Conservation (phyloP, 805 yeast genomes). For the Middelhovenomyces tepae region DNA sequence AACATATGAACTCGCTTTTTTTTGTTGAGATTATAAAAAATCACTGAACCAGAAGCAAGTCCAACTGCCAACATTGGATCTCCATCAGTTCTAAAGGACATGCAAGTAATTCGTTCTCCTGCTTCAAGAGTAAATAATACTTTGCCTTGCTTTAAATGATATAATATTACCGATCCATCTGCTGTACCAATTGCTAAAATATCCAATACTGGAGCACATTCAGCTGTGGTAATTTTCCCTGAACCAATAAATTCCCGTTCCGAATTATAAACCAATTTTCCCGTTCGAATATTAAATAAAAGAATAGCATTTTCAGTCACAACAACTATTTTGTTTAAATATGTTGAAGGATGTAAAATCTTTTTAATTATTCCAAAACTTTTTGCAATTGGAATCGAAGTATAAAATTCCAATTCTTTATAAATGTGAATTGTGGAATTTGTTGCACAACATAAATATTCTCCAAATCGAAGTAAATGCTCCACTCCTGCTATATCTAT, state of each 20-base stretch:
- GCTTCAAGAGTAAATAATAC: slow-evolving; percentile 39
- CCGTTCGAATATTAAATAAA: slow-evolving; percentile 69
- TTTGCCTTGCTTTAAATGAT: slow-evolving; percentile 58
- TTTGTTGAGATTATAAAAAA: slow-evolving; percentile 72
- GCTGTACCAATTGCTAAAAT: slow-evolving; percentile 68
- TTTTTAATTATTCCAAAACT: slow-evolving; percentile 66
- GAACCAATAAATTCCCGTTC: slow-evolving; percentile 36
- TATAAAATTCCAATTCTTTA: slow-evolving; percentile 57
- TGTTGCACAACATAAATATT: slow-evolving; percentile 55
- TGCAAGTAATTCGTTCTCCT: slow-evolving; percentile 37
- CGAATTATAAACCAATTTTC: slow-evolving; percentile 55
- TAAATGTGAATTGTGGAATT: slow-evolving; percentile 43
- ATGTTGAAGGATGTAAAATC: slow-evolving; percentile 78
- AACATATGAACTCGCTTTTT: slow-evolving; percentile 68
- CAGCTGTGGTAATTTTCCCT: slow-evolving; percentile 57
- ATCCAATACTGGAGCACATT: slow-evolving; percentile 81
- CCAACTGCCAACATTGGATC: slow-evolving; percentile 75
- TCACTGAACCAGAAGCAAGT: slow-evolving; percentile 68
- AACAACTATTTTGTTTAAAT: slow-evolving; percentile 77
- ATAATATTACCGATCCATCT: slow-evolving; percentile 56
- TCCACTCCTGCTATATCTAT: slow-evolving; percentile 29
- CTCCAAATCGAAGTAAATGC: slow-evolving; percentile 53
- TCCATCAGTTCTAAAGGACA: slow-evolving; percentile 89
- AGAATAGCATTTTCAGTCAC: slow-evolving; percentile 60
- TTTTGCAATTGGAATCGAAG: slow-evolving; percentile 49